Conservation (phyloP, 208 protist species). For the Crithidia fasciculata region DNA sequence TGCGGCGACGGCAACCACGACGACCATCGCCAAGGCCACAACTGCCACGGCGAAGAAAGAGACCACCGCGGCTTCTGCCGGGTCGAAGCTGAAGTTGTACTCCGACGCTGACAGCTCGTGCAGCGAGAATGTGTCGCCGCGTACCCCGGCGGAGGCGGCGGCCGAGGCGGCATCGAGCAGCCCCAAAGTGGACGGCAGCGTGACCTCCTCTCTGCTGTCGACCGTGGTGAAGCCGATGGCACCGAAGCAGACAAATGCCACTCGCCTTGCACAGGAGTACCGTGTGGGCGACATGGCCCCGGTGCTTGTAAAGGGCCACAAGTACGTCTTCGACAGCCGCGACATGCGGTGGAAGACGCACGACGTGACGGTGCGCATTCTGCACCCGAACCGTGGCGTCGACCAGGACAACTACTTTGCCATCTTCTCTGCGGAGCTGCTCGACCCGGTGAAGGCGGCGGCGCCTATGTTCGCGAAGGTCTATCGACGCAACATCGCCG, state of each 20-base stretch:
- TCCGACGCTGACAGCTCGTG: conserved; percentile 15
- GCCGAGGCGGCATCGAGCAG: conserved; percentile 1
- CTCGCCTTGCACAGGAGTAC: conserved; percentile 10
- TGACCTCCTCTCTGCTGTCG: not conserved
- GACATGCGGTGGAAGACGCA: conserved; percentile 38
- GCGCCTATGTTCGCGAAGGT: conserved; percentile 62
- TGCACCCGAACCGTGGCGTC: conserved; percentile 52
- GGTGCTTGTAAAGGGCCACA: conserved; percentile 26
- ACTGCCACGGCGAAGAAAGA: not conserved
- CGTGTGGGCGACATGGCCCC: conserved; percentile 22
- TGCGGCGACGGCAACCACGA: not conserved
- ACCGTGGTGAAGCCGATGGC: not conserved
- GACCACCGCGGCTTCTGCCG: not conserved
- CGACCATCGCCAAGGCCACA: not conserved
- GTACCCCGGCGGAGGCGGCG: not conserved
- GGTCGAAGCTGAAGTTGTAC: conserved; percentile 8
- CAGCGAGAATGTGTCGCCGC: conserved; percentile 14
- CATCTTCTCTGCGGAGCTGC: conserved; percentile 51
- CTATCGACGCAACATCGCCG: conserved; percentile 52
- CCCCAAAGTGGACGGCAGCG: not conserved
- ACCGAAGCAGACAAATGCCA: conserved; percentile 9
- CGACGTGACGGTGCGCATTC: conserved; percentile 43
- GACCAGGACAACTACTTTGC: conserved; percentile 59
- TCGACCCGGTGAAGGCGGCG: conserved; percentile 22
- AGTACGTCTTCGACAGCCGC: conserved; percentile 39